phyloP scores from a whole-genome alignment of 2,329 filamentous ascomycete species.

The Trichoderma sp. region DNA sequence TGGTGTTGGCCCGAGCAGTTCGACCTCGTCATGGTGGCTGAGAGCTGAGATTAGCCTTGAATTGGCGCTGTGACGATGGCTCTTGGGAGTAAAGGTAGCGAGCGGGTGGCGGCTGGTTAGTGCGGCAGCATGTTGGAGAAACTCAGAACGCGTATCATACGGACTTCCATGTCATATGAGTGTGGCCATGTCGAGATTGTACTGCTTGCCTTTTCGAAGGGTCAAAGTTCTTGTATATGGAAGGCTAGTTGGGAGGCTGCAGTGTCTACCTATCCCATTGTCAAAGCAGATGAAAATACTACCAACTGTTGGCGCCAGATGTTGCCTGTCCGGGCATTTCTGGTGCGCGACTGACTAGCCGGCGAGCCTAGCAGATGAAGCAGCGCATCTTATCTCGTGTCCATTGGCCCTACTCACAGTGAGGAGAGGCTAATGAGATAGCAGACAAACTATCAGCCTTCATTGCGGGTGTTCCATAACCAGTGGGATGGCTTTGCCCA shows the following conservation, averaged over 20 bases:
- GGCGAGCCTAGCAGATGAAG: conserved; percentile 6
- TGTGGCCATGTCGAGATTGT: not conserved
- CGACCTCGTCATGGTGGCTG: not conserved
- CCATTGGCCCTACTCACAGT: not conserved
- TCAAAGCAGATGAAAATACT: not conserved
- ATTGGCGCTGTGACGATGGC: not conserved
- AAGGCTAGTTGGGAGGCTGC: not conserved
- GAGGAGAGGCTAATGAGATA: not conserved
- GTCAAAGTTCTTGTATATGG: too few species aligned
- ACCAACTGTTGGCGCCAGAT: conserved; percentile 1
- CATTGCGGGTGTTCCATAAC: not conserved
- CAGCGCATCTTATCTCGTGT: conserved; percentile 14
- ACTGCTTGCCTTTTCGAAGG: not conserved
- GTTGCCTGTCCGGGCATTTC: not conserved
- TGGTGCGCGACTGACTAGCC: conserved; percentile 5
- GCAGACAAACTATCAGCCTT: not conserved
- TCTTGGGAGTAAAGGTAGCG: not conserved
- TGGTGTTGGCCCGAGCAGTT: not conserved
- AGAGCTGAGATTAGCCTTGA: conserved; percentile 1
- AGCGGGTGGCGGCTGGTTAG: conserved; percentile 9
- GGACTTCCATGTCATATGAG: not conserved
- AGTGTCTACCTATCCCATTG: not conserved
- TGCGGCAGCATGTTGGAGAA: not conserved
- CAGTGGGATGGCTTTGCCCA: not conserved
- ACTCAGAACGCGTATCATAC: not conserved